Evolutionary conservation across 2,329 filamentous ascomycete species (phyloP).

Genomic region (Malbranchea cinnamomea): DNA sequence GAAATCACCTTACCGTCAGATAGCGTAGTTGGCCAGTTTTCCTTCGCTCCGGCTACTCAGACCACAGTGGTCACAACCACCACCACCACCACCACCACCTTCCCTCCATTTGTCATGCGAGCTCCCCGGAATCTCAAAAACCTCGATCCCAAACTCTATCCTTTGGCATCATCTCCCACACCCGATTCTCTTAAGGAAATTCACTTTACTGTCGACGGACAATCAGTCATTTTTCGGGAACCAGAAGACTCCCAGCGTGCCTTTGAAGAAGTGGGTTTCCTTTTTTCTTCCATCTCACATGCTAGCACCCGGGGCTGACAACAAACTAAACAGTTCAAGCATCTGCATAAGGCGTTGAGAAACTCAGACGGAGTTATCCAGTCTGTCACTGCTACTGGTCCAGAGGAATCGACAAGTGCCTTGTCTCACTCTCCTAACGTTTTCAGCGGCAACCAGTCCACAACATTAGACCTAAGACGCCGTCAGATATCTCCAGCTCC

Average conservation of each 20-base stretch:
- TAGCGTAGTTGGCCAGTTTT: conserved; percentile 42
- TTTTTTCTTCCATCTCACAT: too few relatives aligned
- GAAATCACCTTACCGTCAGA: conserved; percentile 13
- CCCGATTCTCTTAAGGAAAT: conserved; percentile 66
- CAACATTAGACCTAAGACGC: not conserved
- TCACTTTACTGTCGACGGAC: conserved; percentile 53
- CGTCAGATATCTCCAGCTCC: not conserved
- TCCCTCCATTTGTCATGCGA: conserved; percentile 69
- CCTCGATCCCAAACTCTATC: conserved; percentile 80
- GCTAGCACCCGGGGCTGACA: too few relatives aligned
- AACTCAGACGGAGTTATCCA: conserved; percentile 34
- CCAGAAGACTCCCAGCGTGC: conserved; percentile 41
- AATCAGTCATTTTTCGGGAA: conserved; percentile 47
- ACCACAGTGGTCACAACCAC: conserved; percentile 72
- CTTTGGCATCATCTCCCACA: conserved; percentile 67
- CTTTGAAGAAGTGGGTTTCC: conserved; percentile 40
- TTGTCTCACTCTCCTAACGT: not conserved
- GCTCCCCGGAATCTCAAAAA: conserved; percentile 54
- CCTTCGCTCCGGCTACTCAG: conserved; percentile 47
- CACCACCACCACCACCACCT: conserved; percentile 67
- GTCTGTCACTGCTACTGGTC: conserved; percentile 30
- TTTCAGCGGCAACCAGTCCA: not conserved
- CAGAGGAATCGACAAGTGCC: conserved; percentile 10
- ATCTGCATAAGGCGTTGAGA: conserved; percentile 29
- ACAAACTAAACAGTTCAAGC: conserved; percentile 29